These are phyloP conservation scores for Penicillium silybi DNA, from an alignment of 495 filamentous ascomycete genomes.

Conservation along the genomic window DNA sequence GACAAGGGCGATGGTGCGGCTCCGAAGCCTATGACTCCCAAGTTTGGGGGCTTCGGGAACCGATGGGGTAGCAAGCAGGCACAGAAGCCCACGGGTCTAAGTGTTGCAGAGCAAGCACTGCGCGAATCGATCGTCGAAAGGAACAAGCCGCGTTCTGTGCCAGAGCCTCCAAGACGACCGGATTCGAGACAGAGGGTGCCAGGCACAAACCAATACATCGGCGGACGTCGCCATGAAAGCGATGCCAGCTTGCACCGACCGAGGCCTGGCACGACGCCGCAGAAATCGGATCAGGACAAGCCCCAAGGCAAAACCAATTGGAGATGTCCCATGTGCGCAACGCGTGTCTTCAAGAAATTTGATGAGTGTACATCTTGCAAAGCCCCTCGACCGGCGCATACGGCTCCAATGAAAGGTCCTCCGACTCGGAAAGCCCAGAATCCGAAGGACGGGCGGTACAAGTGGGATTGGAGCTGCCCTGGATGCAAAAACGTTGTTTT, in stretches of 20 bases:
- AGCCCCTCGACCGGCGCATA: slow-evolving; percentile 20
- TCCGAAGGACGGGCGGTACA: not conserved
- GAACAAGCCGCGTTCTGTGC: slow-evolving; percentile 3
- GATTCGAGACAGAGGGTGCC: not conserved
- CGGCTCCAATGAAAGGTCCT: not conserved
- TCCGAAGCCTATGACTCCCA: slow-evolving; percentile 9
- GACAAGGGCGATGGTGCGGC: slow-evolving; percentile 7
- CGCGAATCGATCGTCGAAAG: slow-evolving; percentile 29
- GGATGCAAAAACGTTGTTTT: slow-evolving; percentile 1
- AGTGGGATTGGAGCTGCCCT: slow-evolving; percentile 8
- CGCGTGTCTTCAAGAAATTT: slow-evolving; percentile 21
- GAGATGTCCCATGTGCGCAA: slow-evolving; percentile 31
- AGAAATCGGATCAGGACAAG: not conserved
- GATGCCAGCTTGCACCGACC: not conserved
- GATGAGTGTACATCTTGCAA: slow-evolving; percentile 29
- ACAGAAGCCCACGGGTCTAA: slow-evolving; percentile 23
- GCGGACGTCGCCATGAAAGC: not conserved
- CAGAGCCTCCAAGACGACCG: slow-evolving; percentile 2
- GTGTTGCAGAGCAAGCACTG: slow-evolving; percentile 32
- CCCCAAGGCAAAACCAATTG: slow-evolving; percentile 22
- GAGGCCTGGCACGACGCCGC: not conserved
- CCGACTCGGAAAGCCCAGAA: not conserved
- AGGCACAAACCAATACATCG: not conserved
- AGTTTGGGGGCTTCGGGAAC: slow-evolving; percentile 13
- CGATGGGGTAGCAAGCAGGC: slow-evolving; percentile 24